A percentile compares a stretch with the other conserved stretches of the same genome.
Evolutionary conservation across 768 basidiomycete species (phyloP).

Genomic region (Lactarius indigo): DNA sequence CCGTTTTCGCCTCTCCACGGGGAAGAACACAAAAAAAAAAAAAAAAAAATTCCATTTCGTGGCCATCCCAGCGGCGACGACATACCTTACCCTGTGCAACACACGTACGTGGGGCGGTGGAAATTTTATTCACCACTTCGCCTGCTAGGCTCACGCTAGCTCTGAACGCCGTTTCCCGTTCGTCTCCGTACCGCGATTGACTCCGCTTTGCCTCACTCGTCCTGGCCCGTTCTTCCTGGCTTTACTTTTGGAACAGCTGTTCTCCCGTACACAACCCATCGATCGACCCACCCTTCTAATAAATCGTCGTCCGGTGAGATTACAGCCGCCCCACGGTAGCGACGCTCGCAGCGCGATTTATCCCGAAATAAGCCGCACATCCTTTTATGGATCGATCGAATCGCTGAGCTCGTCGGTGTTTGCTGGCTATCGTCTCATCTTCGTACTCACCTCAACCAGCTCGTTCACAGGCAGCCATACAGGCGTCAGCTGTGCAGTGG

Average conservation of each 20-base stretch:
- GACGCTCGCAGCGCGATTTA: background rate
- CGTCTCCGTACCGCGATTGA: background rate
- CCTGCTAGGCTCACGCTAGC: background rate
- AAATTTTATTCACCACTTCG: constrained; percentile 8
- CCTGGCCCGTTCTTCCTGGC: background rate
- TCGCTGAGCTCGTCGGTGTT: background rate
- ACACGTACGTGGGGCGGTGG: background rate
- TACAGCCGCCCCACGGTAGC: background rate
- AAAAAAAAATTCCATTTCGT: background rate
- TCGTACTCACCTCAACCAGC: background rate
- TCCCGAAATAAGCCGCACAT: constrained; percentile 7
- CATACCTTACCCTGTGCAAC: background rate
- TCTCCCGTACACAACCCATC: background rate
- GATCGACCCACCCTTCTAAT: background rate
- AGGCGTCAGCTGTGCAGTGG: constrained; percentile 2
- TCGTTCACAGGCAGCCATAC: background rate
- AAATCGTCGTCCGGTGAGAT: background rate
- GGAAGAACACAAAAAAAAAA: background rate
- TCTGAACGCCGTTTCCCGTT: background rate
- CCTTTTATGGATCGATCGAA: background rate
- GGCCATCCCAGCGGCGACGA: background rate
- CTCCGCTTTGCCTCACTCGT: background rate
- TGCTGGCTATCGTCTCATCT: background rate
- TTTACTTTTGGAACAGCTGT: background rate
- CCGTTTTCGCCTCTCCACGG: background rate